Evolutionary conservation across 2,329 filamentous ascomycete genomes (phyloP).

Genomic region (Aspergillus piperis): DNA sequence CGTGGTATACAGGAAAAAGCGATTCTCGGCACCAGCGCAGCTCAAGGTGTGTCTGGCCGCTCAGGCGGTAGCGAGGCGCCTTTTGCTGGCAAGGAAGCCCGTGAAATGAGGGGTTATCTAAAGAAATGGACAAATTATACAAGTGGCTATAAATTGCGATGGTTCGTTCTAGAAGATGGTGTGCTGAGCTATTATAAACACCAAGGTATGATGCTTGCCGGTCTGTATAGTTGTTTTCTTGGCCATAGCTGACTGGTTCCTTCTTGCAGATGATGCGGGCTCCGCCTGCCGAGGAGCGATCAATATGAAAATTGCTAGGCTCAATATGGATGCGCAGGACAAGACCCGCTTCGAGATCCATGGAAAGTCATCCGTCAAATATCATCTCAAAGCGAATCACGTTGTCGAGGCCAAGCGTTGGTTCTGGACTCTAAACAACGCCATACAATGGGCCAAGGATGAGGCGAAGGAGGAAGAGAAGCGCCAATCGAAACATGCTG

Average conservation of each 20-base stretch:
- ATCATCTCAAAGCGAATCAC: slow-evolving; percentile 96
- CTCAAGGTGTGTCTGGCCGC: slow-evolving; percentile 57
- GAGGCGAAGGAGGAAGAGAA: slow-evolving; percentile 88
- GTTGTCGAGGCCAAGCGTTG: slow-evolving; percentile 97
- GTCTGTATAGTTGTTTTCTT: no score
- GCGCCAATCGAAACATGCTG: slow-evolving; percentile 71
- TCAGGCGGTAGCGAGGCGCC: slow-evolving; percentile 50
- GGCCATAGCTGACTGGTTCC: not conserved
- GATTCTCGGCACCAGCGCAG: slow-evolving; percentile 73
- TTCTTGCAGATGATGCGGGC: slow-evolving; percentile 74
- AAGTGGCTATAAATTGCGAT: slow-evolving; percentile 91
- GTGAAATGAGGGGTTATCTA: slow-evolving; percentile 97
- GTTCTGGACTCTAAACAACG: slow-evolving; percentile 99
- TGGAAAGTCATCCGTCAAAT: slow-evolving; percentile 97
- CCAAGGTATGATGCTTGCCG: slow-evolving; percentile 57
- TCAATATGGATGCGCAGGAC: slow-evolving; percentile 95
- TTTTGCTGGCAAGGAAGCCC: slow-evolving; percentile 76
- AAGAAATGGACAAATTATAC: slow-evolving; percentile 99
- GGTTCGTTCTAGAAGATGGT: slow-evolving; percentile 97
- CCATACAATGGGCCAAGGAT: slow-evolving; percentile 97
- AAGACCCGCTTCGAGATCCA: slow-evolving; percentile 98
- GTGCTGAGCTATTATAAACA: slow-evolving; percentile 99
- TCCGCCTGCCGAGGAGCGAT: slow-evolving; percentile 96
- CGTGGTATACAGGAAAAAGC: slow-evolving; percentile 96
- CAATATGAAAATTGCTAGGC: slow-evolving; percentile 94